Conservation (phyloP, 306 rosid genomes). For the Dryas octopetala region DNA sequence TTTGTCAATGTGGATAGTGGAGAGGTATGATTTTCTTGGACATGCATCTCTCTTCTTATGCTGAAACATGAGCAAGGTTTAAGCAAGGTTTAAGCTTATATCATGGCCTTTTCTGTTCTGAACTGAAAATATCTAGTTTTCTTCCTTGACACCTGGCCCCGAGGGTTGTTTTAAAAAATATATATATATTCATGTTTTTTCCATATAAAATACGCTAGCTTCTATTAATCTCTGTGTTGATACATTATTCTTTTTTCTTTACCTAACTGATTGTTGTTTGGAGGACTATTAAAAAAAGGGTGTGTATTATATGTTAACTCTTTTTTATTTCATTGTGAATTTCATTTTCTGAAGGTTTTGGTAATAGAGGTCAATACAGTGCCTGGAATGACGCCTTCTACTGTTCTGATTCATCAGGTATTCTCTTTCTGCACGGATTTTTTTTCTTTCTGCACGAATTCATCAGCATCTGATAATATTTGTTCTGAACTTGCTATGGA, state of each 20-base stretch:
- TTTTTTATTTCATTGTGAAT: conserved; percentile 24
- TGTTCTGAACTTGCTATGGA: background rate
- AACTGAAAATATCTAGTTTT: background rate
- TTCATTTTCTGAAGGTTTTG: conserved; percentile 56
- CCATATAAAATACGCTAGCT: no score
- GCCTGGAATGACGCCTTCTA: conserved; percentile 99
- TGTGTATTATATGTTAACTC: background rate
- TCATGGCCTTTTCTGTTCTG: background rate
- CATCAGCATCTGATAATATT: background rate
- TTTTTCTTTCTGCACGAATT: background rate
- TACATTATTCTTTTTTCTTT: background rate
- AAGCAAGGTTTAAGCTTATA: background rate
- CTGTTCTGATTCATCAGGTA: conserved; percentile 95
- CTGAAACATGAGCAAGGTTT: background rate
- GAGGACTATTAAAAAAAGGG: background rate
- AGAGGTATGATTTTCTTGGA: conserved; percentile 54
- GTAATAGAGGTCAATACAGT: conserved; percentile 93
- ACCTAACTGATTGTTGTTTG: background rate
- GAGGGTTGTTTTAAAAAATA: background rate
- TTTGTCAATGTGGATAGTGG: conserved; percentile 85
- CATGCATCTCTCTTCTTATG: conserved; percentile 1
- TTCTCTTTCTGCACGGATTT: background rate
- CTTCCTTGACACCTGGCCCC: background rate
- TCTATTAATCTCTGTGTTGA: no score
- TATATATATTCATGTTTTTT: no score